These are phyloP conservation scores for Cynara cardunculus DNA, from an alignment of 129 eudicot genomes.

Conservation along the genomic window DNA sequence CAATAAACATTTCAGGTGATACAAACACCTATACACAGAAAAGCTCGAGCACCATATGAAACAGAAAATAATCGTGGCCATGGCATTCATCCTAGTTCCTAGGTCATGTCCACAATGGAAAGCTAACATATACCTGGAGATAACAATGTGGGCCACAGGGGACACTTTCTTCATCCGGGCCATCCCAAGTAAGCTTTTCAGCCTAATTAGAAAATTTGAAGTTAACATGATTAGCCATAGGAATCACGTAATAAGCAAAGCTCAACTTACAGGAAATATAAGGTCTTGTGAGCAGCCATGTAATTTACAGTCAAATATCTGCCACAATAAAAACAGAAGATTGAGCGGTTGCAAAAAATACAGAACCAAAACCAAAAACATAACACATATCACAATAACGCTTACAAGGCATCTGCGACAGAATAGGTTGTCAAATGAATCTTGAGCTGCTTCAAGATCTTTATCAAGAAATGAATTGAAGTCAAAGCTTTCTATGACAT, in stretches of 20 bases:
- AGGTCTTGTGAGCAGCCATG: conserved; percentile 97
- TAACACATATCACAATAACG: background rate
- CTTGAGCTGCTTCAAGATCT: conserved; percentile 80
- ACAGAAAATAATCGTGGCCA: background rate
- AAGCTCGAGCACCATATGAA: background rate
- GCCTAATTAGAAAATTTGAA: conserved; percentile 36
- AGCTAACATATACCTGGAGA: conserved; percentile 44
- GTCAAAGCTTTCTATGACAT: conserved; percentile 23
- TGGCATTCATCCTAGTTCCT: background rate
- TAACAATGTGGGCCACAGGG: conserved; percentile 75
- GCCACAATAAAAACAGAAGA: conserved; percentile 16
- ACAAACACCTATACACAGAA: background rate
- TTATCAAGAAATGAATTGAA: conserved; percentile 53
- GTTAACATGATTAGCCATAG: background rate
- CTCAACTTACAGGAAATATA: conserved; percentile 65
- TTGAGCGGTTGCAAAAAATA: conserved; percentile 7
- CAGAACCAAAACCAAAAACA: conserved; percentile 13
- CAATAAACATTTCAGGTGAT: background rate
- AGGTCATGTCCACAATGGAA: background rate
- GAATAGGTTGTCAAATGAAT: conserved; percentile 77
- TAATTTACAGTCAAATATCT: conserved; percentile 89
- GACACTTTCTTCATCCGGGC: conserved; percentile 40
- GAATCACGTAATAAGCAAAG: conserved; percentile 4
- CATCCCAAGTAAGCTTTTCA: conserved; percentile 57
- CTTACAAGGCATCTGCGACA: conserved; percentile 92